phyloP scores from a whole-genome alignment of 805 yeast species.

The Candida sonorensis region DNA sequence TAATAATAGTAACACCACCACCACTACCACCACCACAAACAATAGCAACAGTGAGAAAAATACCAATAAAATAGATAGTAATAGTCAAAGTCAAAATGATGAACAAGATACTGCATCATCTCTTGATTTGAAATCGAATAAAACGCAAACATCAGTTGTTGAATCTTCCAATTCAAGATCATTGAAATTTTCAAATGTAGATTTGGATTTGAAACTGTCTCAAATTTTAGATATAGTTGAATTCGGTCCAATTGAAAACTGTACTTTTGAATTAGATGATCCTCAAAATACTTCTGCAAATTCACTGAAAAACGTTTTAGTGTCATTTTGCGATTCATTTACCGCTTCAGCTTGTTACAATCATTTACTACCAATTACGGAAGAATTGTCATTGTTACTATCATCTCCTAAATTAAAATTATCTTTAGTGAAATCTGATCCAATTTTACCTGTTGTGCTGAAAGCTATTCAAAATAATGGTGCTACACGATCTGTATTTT shows the following conservation, averaged over 20 bases:
- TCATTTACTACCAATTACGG: conserved; percentile 8
- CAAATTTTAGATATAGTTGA: conserved; percentile 37
- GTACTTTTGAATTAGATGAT: conserved; percentile 31
- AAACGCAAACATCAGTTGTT: neutral
- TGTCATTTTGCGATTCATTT: conserved; percentile 20
- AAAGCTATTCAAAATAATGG: conserved; percentile 25
- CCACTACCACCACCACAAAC: neutral
- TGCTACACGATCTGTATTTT: conserved; percentile 24
- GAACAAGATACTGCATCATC: too few species aligned
- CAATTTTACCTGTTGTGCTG: conserved; percentile 20
- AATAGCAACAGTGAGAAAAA: neutral
- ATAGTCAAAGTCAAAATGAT: too few species aligned
- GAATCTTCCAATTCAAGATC: conserved; percentile 12
- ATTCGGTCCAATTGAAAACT: conserved; percentile 58
- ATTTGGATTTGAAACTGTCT: conserved; percentile 10
- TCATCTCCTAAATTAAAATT: conserved; percentile 33
- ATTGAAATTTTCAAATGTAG: conserved; percentile 15
- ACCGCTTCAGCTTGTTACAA: conserved; percentile 18
- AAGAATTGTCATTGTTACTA: conserved; percentile 21
- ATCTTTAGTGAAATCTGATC: conserved; percentile 25
- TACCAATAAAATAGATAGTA: too few species aligned
- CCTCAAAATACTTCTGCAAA: conserved; percentile 5
- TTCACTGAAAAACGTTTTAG: conserved; percentile 7
- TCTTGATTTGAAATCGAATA: too few species aligned
- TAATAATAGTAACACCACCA: too few species aligned